Base-by-base conservation (phyloP, 2,329 filamentous ascomycete species). In the Tympanopsis confertula region DNA sequence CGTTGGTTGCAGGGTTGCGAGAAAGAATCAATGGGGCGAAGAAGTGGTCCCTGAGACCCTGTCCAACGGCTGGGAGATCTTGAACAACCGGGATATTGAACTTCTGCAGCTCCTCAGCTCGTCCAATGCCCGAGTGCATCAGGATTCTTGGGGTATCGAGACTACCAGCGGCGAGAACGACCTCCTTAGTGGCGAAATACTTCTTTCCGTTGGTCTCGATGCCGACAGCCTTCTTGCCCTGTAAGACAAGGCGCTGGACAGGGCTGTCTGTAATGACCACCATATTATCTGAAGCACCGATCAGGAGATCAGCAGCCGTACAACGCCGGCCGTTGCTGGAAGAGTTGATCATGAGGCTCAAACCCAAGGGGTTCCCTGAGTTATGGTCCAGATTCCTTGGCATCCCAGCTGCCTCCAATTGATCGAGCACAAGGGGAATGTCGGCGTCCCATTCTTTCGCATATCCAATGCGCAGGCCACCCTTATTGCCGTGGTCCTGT, bases 81-180 rank as follows among this genome's bases (percentile, higher is more conserved):
- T 50, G 37, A 2, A 49, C 28, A 4, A 46, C 37, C 1, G 40
- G 26, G 7, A 56, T 48, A 3, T 41, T 42, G 26, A 50, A 43
- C 24, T 39, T 40, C 26, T 44, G 35, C 7, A 55, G 43, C 12
- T 51, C 37, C 3, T 42, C 40, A 2, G 38, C 15, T 4, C 46
- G 45, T 5, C 53, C 52, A 32, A 56, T 50, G 2, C 53, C 53
- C 1, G 51, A 54, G 2, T 49, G 42, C 20, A 54, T 44, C 5
- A 56, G 42, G 17, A 56, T 42, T n/a, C 50, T 47, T 3, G 52
- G 52, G 4, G 46, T 50, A 20, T 51, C 47, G 36, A 51, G 38
- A 2, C 47, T 38, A 19, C 53, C 53, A 1, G 45, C 50, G 13
- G 45, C 44, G 13, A 55, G 10, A 20, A 54, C 46, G 19, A 55